Evolutionary conservation across 2,329 filamentous ascomycete species (phyloP).

Genomic region (Fusarium irregulare): DNA sequence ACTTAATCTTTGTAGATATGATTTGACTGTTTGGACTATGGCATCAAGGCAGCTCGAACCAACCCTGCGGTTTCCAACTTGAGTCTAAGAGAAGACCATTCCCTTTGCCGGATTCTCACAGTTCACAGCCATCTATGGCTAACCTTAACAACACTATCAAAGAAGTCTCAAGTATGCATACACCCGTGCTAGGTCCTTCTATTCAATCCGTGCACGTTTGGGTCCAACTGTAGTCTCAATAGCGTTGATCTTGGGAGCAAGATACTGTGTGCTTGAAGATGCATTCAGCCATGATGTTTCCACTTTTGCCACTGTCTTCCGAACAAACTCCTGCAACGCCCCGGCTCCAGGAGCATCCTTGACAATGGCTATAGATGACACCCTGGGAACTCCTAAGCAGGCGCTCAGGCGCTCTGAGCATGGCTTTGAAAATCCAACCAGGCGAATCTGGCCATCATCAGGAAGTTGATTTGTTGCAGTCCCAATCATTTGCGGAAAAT

Average conservation of each 20-base stretch:
- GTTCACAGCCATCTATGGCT: background rate
- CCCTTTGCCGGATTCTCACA: background rate
- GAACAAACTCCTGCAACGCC: conserved; percentile 67
- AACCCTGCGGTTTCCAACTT: background rate
- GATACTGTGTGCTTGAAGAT: conserved; percentile 42
- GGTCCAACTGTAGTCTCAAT: conserved; percentile 52
- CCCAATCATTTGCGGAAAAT: conserved; percentile 67
- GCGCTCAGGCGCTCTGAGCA: conserved; percentile 68
- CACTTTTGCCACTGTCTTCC: conserved; percentile 62
- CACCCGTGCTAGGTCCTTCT: background rate
- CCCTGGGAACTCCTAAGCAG: conserved; percentile 70
- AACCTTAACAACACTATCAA: background rate
- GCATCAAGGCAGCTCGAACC: background rate
- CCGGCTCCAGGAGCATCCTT: conserved; percentile 67
- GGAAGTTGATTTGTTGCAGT: conserved; percentile 60
- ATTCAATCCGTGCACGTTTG: conserved; percentile 44
- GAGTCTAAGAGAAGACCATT: background rate
- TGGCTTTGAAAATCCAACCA: conserved; percentile 71
- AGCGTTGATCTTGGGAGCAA: conserved; percentile 50
- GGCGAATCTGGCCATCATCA: conserved; percentile 57
- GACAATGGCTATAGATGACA: conserved; percentile 71
- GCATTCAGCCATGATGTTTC: conserved; percentile 64
- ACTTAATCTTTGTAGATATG: background rate
- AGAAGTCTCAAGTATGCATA: background rate
- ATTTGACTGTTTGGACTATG: background rate